These are phyloP conservation scores for Fraxinus xanthoxyloides DNA, from an alignment of 305 asterid species.

Conservation along the genomic window DNA sequence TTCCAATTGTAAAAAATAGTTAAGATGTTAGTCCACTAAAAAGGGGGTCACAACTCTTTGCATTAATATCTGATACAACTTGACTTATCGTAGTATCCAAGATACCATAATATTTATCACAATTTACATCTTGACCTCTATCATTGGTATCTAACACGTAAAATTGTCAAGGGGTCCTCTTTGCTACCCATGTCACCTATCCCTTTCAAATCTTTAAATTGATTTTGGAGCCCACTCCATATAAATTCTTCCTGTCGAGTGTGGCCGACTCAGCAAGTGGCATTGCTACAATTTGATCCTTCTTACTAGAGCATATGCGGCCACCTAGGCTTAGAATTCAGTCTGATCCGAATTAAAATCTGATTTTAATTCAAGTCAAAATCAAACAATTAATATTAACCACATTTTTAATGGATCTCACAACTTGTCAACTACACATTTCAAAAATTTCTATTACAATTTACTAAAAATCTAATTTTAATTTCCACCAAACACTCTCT, in stretches of 20 bases:
- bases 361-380: no score
- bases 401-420: no score
- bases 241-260: slow-evolving; percentile 16
- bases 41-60: not conserved
- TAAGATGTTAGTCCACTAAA: not conserved
- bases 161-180: not conserved
- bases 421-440: no score
- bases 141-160: not conserved
- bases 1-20: not conserved
- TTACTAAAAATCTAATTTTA: no score
- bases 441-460: no score
- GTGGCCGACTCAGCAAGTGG: slow-evolving; percentile 5
- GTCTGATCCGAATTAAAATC: no score
- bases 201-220: slow-evolving; percentile 7
- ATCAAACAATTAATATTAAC: no score
- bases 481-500: no score
- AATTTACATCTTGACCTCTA: not conserved
- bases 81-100: not conserved
- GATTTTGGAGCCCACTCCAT: slow-evolving; percentile 18
- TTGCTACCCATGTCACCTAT: not conserved
- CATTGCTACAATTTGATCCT: not conserved
- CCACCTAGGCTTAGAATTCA: not conserved
- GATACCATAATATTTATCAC: not conserved
- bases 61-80: not conserved
- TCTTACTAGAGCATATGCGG: not conserved